Conservation (phyloP, 1,284 basidiomycete genomes). For the Irpex sp. region DNA sequence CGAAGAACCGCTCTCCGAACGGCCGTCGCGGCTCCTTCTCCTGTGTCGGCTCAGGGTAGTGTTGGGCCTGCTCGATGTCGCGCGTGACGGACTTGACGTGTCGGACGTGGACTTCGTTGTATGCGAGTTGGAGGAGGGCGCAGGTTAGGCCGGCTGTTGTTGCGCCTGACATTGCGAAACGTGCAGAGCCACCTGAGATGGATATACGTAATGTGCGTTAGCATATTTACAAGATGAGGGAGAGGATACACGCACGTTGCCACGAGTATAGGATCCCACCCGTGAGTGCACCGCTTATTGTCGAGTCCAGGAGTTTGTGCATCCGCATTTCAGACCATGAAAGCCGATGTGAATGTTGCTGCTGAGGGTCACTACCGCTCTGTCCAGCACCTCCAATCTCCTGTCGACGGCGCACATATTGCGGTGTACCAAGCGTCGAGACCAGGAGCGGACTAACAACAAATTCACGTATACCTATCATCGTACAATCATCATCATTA, state of each 20-base stretch:
- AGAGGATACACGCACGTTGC: constrained; percentile 34
- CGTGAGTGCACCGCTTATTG: constrained; percentile 58
- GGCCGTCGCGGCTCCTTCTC: constrained; percentile 15
- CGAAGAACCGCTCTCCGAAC: constrained; percentile 34
- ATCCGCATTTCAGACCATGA: constrained; percentile 52
- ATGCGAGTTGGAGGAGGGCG: constrained; percentile 54
- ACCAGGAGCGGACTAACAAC: constrained; percentile 53
- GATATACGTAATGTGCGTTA: not conserved
- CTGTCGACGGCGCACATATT: constrained; percentile 36
- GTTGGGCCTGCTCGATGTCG: constrained; percentile 17
- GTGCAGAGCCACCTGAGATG: constrained; percentile 36
- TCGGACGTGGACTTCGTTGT: constrained; percentile 59
- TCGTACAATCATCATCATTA: not conserved
- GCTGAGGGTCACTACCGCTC: constrained; percentile 1
- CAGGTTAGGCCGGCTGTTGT: constrained; percentile 52
- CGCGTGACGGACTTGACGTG: constrained; percentile 53
- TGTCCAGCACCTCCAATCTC: constrained; percentile 24
- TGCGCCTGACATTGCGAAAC: constrained; percentile 44
- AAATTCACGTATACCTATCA: constrained; percentile 64
- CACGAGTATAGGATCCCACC: constrained; percentile 49
- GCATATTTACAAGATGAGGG: not conserved
- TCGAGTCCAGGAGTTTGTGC: constrained; percentile 58
- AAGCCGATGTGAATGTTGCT: constrained; percentile 7
- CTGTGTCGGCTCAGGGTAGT: not conserved
- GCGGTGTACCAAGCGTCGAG: constrained; percentile 26